Conservation (phyloP, 257 asterid genomes). For the Salvia rosmarinus region DNA sequence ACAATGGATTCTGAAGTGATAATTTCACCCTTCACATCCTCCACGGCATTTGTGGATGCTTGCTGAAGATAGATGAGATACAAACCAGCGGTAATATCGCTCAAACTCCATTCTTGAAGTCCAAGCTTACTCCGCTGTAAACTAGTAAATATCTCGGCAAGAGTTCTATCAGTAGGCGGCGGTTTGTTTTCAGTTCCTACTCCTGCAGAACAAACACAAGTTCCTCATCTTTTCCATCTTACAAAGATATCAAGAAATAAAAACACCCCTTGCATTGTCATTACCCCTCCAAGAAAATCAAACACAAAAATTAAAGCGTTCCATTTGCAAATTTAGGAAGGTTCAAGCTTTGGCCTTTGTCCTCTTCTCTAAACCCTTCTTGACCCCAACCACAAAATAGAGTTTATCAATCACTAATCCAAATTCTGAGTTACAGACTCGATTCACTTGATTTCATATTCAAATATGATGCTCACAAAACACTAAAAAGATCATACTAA, state of each 20-base stretch:
- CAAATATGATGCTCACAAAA: not conserved
- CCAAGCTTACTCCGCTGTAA: constrained; percentile 90
- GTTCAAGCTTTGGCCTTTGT: not conserved
- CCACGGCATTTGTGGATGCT: constrained; percentile 64
- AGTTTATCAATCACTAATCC: not conserved
- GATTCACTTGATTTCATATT: too few relatives aligned
- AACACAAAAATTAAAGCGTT: not conserved
- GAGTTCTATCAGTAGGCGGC: constrained; percentile 69
- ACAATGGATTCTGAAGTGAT: constrained; percentile 76
- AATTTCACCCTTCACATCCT: constrained; percentile 74
- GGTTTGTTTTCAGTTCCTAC: constrained; percentile 49
- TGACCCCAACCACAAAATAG: not conserved
- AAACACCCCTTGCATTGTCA: not conserved
- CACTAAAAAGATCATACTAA: not conserved
- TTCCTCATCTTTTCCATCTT: constrained; percentile 10
- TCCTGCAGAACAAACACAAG: constrained; percentile 48
- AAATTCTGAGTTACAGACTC: not conserved
- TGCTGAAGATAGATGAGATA: constrained; percentile 87
- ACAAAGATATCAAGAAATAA: not conserved
- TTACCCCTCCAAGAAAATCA: not conserved
- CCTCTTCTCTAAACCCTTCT: not conserved
- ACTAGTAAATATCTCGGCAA: constrained; percentile 76
- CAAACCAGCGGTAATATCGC: constrained; percentile 91
- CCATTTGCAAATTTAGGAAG: not conserved
- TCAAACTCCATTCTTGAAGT: constrained; percentile 89